Evolutionary conservation across 2,329 filamentous ascomycete species (phyloP).

Genomic region (Neofusicoccum laricinum): DNA sequence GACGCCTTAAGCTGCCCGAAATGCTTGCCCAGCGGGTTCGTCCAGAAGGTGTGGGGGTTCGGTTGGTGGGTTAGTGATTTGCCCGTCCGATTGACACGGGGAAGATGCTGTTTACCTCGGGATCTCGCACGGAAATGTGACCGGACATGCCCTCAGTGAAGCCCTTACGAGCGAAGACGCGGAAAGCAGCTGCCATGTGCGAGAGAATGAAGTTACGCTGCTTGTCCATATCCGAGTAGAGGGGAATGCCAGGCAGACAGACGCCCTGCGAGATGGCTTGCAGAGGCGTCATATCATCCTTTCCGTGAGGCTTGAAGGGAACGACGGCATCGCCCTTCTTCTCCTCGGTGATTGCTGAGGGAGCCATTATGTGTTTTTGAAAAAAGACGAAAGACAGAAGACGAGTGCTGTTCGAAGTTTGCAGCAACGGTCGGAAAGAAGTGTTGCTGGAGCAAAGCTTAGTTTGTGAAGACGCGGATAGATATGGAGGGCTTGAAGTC

Average conservation of each 20-base stretch:
- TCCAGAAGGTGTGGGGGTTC: slow-evolving; percentile 63
- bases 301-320: slow-evolving; percentile 2
- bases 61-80: background rate
- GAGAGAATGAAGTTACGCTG: slow-evolving; percentile 63
- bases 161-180: slow-evolving; percentile 63
- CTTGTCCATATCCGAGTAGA: slow-evolving; percentile 51
- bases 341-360: slow-evolving; percentile 10
- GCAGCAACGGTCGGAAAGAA: too few relatives aligned
- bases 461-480: background rate
- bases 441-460: background rate
- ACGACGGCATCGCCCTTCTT: background rate
- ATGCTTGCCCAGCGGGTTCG: slow-evolving; percentile 63
- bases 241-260: slow-evolving; percentile 54
- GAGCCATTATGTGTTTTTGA: slow-evolving; percentile 3
- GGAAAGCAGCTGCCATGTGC: slow-evolving; percentile 66
- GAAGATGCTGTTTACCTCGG: slow-evolving; percentile 41
- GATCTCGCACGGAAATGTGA: slow-evolving; percentile 66
- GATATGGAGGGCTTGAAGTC: background rate
- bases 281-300: slow-evolving; percentile 23
- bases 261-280: slow-evolving; percentile 47
- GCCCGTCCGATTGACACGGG: background rate
- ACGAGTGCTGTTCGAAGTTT: background rate
- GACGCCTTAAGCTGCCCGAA: slow-evolving; percentile 63
- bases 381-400: background rate
- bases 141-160: slow-evolving; percentile 68